Percentiles rank a stretch among this genome's conserved stretches.
These are phyloP conservation scores for Flaveria sonorensis DNA, from an alignment of 129 eudicot species.

Conservation along the genomic window DNA sequence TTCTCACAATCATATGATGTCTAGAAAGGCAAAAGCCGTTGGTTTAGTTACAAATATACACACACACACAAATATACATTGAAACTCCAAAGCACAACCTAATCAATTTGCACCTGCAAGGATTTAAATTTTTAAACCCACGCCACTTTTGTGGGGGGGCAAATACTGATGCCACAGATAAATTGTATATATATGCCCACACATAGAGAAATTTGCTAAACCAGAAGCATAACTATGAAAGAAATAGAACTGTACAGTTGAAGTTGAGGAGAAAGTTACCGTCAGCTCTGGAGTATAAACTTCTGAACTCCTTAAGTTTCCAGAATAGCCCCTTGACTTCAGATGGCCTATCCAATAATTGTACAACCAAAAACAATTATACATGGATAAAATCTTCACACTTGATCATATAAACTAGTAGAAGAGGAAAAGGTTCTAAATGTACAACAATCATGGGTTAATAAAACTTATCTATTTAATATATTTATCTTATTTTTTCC, in stretches of 20 bases:
- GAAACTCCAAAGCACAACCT: too few relatives aligned
- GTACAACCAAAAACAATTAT: constrained; percentile 11
- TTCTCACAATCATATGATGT: constrained; percentile 90
- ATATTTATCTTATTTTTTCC: background rate
- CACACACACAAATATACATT: too few relatives aligned
- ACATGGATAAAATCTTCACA: background rate
- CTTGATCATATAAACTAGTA: constrained; percentile 9
- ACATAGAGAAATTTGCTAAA: constrained; percentile 18
- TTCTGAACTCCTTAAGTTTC: constrained; percentile 66
- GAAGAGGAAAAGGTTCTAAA: background rate
- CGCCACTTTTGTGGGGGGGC: too few relatives aligned
- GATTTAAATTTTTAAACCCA: too few relatives aligned
- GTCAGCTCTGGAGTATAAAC: constrained; percentile 82
- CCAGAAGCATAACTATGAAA: background rate
- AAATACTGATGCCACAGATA: too few relatives aligned
- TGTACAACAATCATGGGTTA: background rate
- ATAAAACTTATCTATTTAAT: background rate
- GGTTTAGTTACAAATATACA: constrained; percentile 10
- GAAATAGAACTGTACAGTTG: background rate
- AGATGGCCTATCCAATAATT: constrained; percentile 44
- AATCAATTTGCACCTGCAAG: too few relatives aligned
- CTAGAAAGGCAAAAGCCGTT: constrained; percentile 37
- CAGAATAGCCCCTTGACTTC: constrained; percentile 71
- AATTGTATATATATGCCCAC: too few relatives aligned
- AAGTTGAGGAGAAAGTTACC: constrained; percentile 40